phyloP scores from a whole-genome alignment of 2,329 filamentous ascomycete genomes.

The Trichophyton simii region DNA sequence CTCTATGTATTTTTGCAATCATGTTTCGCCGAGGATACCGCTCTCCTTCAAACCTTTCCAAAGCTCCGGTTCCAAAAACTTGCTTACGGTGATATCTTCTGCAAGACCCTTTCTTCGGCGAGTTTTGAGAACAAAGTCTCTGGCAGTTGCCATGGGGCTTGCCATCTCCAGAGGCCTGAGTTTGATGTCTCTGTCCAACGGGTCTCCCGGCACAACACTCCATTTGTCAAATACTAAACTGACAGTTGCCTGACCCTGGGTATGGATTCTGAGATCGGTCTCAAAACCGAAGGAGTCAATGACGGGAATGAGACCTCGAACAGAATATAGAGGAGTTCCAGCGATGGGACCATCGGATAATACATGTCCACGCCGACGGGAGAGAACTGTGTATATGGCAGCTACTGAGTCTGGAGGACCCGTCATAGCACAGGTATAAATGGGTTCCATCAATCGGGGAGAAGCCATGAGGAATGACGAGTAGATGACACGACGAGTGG shows the following conservation, averaged over 20 bases:
- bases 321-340: slow-evolving; percentile 84
- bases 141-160: slow-evolving; percentile 71
- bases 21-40: slow-evolving; percentile 59
- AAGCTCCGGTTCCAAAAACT: slow-evolving; percentile 90
- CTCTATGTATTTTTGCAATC: background rate
- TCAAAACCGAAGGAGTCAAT: slow-evolving; percentile 98
- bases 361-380: slow-evolving; percentile 79
- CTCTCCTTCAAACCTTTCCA: slow-evolving; percentile 80
- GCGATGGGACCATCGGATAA: slow-evolving; percentile 88
- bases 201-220: slow-evolving; percentile 91
- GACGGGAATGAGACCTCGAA: slow-evolving; percentile 81
- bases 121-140: slow-evolving; percentile 96
- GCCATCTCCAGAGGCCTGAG: slow-evolving; percentile 78
- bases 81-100: slow-evolving; percentile 90
- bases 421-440: slow-evolving; percentile 86
- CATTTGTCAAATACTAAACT: slow-evolving; percentile 90
- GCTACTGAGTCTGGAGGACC: slow-evolving; percentile 81
- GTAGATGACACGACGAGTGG: slow-evolving; percentile 82
- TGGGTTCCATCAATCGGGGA: slow-evolving; percentile 88
- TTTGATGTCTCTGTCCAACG: slow-evolving; percentile 74
- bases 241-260: slow-evolving; percentile 81
- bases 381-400: slow-evolving; percentile 82
- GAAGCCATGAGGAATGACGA: slow-evolving; percentile 95
- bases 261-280: slow-evolving; percentile 91
- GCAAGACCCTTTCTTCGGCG: slow-evolving; percentile 82